These are phyloP conservation scores for Penicillium daleae DNA, from an alignment of 495 filamentous ascomycete genomes.

Conservation along the genomic window DNA sequence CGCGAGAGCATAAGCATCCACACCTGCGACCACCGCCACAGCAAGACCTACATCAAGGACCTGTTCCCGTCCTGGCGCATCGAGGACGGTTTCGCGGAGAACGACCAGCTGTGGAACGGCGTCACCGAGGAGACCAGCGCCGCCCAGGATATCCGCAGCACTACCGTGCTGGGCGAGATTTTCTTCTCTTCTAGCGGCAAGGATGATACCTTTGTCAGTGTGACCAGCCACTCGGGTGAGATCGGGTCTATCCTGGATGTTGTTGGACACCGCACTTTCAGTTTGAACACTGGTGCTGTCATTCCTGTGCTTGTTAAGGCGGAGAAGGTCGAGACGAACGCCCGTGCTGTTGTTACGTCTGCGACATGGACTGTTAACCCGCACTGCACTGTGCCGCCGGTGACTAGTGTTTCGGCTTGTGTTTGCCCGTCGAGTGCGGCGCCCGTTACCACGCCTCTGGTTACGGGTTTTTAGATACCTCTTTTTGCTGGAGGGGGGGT, in stretches of 20 bases:
- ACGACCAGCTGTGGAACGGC: slow-evolving; percentile 64
- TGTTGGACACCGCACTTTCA: slow-evolving; percentile 63
- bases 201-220: slow-evolving; percentile 60
- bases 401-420: slow-evolving; percentile 51
- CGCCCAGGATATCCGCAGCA: slow-evolving; percentile 59
- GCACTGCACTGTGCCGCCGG: slow-evolving; percentile 55
- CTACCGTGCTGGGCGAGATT: slow-evolving; percentile 62
- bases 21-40: slow-evolving; percentile 75
- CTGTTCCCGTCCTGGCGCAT: slow-evolving; percentile 63
- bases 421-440: slow-evolving; percentile 48
- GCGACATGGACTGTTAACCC: slow-evolving; percentile 46
- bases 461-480: slow-evolving; percentile 15
- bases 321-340: slow-evolving; percentile 31
- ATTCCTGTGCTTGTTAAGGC: slow-evolving; percentile 72
- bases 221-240: slow-evolving; percentile 72
- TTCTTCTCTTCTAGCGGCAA: slow-evolving; percentile 47
- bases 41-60: slow-evolving; percentile 56
- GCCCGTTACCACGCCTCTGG: slow-evolving; percentile 44
- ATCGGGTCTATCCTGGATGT: slow-evolving; percentile 61
- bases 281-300: slow-evolving; percentile 66
- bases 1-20: slow-evolving; percentile 75
- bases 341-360: slow-evolving; percentile 36
- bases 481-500: neutral
- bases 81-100: slow-evolving; percentile 64
- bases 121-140: slow-evolving; percentile 55